These are phyloP conservation scores for Dioszegia aurantiaca DNA, from an alignment of 768 basidiomycete species.

Conservation along the genomic window DNA sequence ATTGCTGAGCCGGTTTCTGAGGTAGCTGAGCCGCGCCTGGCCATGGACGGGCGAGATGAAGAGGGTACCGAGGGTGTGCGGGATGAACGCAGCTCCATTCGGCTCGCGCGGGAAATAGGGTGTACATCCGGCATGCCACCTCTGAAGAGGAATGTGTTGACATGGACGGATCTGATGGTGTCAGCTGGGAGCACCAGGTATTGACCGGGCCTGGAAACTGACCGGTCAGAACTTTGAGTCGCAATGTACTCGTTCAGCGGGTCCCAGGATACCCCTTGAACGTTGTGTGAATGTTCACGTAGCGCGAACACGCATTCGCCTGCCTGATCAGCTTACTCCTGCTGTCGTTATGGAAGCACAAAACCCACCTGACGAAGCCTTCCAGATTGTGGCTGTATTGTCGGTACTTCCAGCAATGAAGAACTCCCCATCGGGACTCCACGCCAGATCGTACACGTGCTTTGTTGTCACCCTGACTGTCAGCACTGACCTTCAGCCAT, in stretches of 20 bases:
- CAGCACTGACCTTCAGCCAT: neutral
- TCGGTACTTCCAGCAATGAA: slow-evolving; percentile 96
- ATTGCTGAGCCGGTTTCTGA: slow-evolving; percentile 71
- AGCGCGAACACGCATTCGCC: slow-evolving; percentile 43
- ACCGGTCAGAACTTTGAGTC: slow-evolving; percentile 54
- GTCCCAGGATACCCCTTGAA: slow-evolving; percentile 99
- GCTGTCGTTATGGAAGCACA: neutral
- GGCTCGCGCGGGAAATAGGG: slow-evolving; percentile 81
- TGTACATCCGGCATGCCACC: slow-evolving; percentile 83
- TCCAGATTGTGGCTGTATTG: slow-evolving; percentile 66
- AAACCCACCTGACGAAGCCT: slow-evolving; percentile 42
- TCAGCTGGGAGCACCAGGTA: no score
- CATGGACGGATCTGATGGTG: slow-evolving; percentile 75
- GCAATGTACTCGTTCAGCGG: slow-evolving; percentile 95
- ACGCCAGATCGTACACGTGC: slow-evolving; percentile 96
- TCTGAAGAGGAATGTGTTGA: slow-evolving; percentile 77
- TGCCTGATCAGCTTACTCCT: slow-evolving; percentile 23
- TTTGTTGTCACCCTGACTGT: slow-evolving; percentile 74
- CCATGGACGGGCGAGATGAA: slow-evolving; percentile 54
- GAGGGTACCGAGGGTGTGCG: slow-evolving; percentile 50
- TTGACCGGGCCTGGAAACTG: no score
- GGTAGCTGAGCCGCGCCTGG: slow-evolving; percentile 67
- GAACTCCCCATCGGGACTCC: slow-evolving; percentile 93
- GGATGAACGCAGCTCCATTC: slow-evolving; percentile 54
- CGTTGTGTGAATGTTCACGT: slow-evolving; percentile 91